Base-by-base conservation (phyloP, 1,139 yeast genomes). In the Lodderomyces jiufengensis region DNA sequence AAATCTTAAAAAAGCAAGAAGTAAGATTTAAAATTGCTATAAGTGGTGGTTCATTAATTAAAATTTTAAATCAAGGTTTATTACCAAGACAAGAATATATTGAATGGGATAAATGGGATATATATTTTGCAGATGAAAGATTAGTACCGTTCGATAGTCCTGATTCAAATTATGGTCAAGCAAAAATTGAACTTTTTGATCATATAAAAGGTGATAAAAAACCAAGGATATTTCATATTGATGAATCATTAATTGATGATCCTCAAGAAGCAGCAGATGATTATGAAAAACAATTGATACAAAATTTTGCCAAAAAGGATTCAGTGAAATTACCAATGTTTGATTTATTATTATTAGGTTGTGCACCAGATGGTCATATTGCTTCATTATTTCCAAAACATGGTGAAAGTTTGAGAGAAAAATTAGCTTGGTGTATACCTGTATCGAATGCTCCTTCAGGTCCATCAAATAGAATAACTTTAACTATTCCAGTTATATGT, bases 281-380 rank as follows among this genome's bases (percentile, higher is more conserved):
- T 42, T 92, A 92, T 60, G 98, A 92, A 55, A 86, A 88, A 61
- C 70, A 78, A 16, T 70, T 92, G 41, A 84, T 92, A 44, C 78
- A 75, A 52, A 94, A 92, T 36, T 92, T 92, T 66, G 98, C 98
- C n/a, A 86, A 84, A 41, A 90, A 92, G 57, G 97, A 90, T 59
- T 83, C 95, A 12, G 97, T 92, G 42, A 88, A 90, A 61, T 72
- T 90, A 45, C 98, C 98, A 40, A 80, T 86, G 78, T 92, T 92
- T 65, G 98, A 92, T 60, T 66, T 92, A 42, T 74, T 92, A 45
- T 67, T 92, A 46, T 71, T 92, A 44, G 98, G 98, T 14, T 90
- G 97, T 70, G 98, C 98, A 0, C 98, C 98, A 3, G 98, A 92
- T 59, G 98, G 98, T 20, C 98, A 92, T 57, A 86, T 90, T 51